phyloP scores from a whole-genome alignment of 768 basidiomycete genomes.

The Suillus paluster region DNA sequence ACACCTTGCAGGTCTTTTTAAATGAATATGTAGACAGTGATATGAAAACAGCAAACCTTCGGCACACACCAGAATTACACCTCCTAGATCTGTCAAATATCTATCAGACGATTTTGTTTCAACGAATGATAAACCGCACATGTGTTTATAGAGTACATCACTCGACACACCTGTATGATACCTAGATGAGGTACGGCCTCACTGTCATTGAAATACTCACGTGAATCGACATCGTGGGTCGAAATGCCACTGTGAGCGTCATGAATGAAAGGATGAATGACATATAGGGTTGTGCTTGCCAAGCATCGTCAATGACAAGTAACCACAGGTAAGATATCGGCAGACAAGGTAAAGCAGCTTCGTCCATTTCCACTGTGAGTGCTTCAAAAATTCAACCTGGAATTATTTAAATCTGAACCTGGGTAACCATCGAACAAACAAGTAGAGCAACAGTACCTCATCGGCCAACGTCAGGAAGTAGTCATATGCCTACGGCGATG shows the following conservation, averaged over 20 bases:
- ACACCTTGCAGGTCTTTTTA: background rate
- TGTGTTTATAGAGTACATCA: background rate
- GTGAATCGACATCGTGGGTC: background rate
- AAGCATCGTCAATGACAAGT: background rate
- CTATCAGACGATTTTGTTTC: background rate
- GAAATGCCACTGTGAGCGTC: background rate
- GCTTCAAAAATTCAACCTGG: slow-evolving; percentile 1
- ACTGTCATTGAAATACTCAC: background rate
- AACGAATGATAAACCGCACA: background rate
- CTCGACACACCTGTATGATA: background rate
- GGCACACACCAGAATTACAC: slow-evolving; percentile 1
- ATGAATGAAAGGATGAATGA: background rate
- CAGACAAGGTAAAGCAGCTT: slow-evolving; percentile 16
- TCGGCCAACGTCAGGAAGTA: slow-evolving; percentile 5
- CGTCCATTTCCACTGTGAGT: slow-evolving; percentile 2
- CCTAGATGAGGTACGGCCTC: background rate
- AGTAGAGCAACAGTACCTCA: slow-evolving; percentile 1
- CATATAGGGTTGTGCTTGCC: background rate
- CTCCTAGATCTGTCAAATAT: background rate
- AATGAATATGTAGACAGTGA: background rate
- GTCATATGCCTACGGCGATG: slow-evolving; percentile 2
- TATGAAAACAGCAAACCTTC: slow-evolving; percentile 1
- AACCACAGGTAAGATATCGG: slow-evolving; percentile 8
- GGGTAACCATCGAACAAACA: background rate
- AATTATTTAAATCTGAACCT: background rate